Evolutionary conservation across 2,329 filamentous ascomycete species (phyloP), one percentile per base, ranked within the genome.

Genomic region (Cephalotrichum gorgonifer): DNA sequence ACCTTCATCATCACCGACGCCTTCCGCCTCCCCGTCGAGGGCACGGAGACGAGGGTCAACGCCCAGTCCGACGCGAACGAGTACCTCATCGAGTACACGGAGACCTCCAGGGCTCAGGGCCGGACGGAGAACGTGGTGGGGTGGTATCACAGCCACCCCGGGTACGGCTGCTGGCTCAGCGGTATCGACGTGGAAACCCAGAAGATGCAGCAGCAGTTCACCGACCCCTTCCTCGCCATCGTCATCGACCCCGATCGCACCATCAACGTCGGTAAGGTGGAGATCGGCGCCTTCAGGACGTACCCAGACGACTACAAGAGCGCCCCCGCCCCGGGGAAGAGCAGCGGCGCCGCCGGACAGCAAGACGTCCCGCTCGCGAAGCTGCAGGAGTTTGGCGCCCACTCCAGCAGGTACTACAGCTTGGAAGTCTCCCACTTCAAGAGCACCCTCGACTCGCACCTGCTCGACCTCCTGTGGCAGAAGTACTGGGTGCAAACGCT

Each of bases 401-500:
- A 98, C 63, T 83, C 86, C 14, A 86, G 80, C 63, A 82, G 86
- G 49, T 98, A 98, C 71, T 98, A 98, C 67, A 76, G 85, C 14
- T 77, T 98, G 6, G 86, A 94, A 53, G 86, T 97, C 14, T 88
- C 88, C 28, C 88, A 95, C 67, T 98, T 88, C 76, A 97, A 97
- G 71, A 93, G 87, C 54, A 85, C 86, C 0, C 82, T 98, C 26
- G 93, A 98, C 67, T 78, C 83, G 2, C 85, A 89, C 58, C 75
- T 98, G 23, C 74, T 98, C 5, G 88, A 94, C 60, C 77, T 88
- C 47, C 74, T 98, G 27, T 97, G 93, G 93, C 95, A 96, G 72
- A 97, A 97, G 67, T 98, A 98, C 73, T 95, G 89, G 93, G 90
- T 96, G 30, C 87, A 94, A 61, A 98, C 93, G 6, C 78, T 98